Percentiles rank a stretch among this genome's conserved stretches.
Evolutionary conservation across 495 filamentous ascomycete species (phyloP).

Genomic region (Mytilinidion resinicola): DNA sequence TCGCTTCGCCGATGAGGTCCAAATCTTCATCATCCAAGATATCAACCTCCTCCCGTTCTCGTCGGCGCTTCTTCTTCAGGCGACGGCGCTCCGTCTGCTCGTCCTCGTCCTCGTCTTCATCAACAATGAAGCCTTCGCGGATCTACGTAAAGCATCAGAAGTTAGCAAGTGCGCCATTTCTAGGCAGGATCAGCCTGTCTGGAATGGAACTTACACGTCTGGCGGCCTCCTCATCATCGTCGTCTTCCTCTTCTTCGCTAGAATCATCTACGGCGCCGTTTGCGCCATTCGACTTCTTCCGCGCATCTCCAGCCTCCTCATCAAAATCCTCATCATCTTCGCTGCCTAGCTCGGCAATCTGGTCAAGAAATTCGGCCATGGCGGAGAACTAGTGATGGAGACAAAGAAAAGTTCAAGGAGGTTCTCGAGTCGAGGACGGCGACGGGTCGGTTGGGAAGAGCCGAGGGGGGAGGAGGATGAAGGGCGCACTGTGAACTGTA

Average conservation of each 20-base stretch:
- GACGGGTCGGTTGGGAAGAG: not conserved
- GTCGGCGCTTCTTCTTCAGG: constrained; percentile 48
- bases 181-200: not conserved
- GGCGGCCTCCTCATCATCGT: constrained; percentile 82
- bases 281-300: constrained; percentile 38
- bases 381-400: not conserved
- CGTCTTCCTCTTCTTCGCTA: constrained; percentile 93
- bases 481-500: no score
- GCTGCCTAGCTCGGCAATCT: constrained; percentile 76
- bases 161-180: not conserved
- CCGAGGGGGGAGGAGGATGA: not conserved
- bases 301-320: constrained; percentile 66
- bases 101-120: constrained; percentile 64
- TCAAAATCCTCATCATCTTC: constrained; percentile 91
- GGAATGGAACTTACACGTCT: constrained; percentile 30
- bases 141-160: constrained; percentile 45
- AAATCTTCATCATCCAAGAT: constrained; percentile 92
- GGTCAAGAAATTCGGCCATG: constrained; percentile 53
- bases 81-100: constrained; percentile 52
- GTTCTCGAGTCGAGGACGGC: not conserved
- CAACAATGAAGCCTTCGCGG: constrained; percentile 91
- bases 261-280: constrained; percentile 64
- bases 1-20: constrained; percentile 79
- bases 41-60: constrained; percentile 79
- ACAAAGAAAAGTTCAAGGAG: constrained; percentile 12